Percentiles rank a stretch among this genome's conserved stretches.
phyloP scores from a whole-genome alignment of 2,329 filamentous ascomycete species.

The Penicillium olsonii region DNA sequence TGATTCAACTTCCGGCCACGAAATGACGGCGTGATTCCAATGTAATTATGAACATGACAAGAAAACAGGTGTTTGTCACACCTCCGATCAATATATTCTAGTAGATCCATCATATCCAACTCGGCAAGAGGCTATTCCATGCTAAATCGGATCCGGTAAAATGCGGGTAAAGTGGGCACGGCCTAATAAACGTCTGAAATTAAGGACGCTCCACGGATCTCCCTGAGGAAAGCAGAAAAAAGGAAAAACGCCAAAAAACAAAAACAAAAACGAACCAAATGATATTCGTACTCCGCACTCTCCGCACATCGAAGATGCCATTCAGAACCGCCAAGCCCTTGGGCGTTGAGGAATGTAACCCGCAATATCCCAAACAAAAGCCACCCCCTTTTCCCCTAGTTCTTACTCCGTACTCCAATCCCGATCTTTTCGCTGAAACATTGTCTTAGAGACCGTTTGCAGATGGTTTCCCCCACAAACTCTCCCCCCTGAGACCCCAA shows the following conservation, averaged over 20 bases:
- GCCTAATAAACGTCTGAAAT: background rate
- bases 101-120: too few species aligned
- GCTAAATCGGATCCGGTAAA: background rate
- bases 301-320: too few species aligned
- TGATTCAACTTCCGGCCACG: constrained; percentile 12
- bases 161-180: background rate
- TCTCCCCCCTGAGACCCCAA: background rate
- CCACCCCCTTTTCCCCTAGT: constrained; percentile 11
- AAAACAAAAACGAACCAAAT: background rate
- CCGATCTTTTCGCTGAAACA: background rate
- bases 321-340: too few species aligned
- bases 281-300: background rate
- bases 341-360: constrained; percentile 1
- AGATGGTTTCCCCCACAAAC: background rate
- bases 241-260: background rate
- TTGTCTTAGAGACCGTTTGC: background rate
- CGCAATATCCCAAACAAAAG: constrained; percentile 2
- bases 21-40: background rate
- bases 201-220: background rate
- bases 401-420: background rate
- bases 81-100: background rate
- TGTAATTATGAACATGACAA: constrained; percentile 7
- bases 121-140: background rate
- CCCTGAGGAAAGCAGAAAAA: background rate
- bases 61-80: constrained; percentile 1